phyloP scores from a whole-genome alignment of 176 grass and related monocot species.

The Rhipidocladum racemiflorum region DNA sequence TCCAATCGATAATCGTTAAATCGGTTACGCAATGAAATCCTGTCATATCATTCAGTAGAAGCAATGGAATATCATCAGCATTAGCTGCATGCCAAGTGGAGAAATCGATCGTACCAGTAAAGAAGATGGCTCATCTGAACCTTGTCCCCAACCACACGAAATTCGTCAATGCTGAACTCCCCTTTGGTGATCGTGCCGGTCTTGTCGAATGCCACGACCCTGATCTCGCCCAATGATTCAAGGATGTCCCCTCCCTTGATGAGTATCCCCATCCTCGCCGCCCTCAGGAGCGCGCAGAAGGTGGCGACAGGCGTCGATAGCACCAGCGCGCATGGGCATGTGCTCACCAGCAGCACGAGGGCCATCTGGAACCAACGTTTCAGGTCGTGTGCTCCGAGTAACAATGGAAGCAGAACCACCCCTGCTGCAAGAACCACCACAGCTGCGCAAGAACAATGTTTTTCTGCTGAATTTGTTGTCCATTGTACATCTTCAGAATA shows the following conservation, averaged over 20 bases:
- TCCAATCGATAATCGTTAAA: neutral
- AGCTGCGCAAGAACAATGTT: constrained; percentile 30
- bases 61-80: neutral
- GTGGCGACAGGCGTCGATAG: constrained; percentile 71
- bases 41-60: neutral
- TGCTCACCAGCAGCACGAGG: constrained; percentile 64
- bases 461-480: neutral
- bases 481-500: neutral
- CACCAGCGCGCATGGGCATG: constrained; percentile 77
- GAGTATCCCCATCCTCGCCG: constrained; percentile 59
- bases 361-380: constrained; percentile 47
- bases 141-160: constrained; percentile 30
- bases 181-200: constrained; percentile 75
- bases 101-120: constrained; percentile 52
- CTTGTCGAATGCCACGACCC: constrained; percentile 65
- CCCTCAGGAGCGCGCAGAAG: constrained; percentile 64
- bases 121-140: constrained; percentile 37
- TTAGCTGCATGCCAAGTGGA: neutral
- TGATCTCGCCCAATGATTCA: constrained; percentile 47
- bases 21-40: neutral
- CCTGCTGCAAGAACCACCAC: constrained; percentile 46
- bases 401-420: constrained; percentile 38
- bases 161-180: constrained; percentile 52
- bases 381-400: constrained; percentile 25
- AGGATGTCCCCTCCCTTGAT: constrained; percentile 78